Conservation (phyloP, 495 filamentous ascomycete species). For the Aspergillus ellipticus region DNA sequence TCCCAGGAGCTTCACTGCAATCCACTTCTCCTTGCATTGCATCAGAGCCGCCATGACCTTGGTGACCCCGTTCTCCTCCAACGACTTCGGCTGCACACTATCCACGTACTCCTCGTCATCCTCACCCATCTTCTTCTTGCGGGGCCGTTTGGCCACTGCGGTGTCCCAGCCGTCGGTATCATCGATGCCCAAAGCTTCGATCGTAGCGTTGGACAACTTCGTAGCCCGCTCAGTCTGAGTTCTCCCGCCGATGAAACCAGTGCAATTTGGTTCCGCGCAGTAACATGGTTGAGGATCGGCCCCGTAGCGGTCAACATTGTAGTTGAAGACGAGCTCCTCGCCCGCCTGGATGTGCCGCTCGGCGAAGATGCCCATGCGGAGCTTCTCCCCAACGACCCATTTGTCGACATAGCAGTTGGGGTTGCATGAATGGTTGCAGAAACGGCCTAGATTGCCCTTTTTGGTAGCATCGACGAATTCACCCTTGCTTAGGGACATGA, state of each 20-base stretch:
- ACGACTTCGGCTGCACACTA: constrained; percentile 74
- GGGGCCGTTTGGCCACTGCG: constrained; percentile 78
- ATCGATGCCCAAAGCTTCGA: constrained; percentile 95
- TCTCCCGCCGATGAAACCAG: constrained; percentile 93
- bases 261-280: constrained; percentile 91
- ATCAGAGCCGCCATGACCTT: constrained; percentile 99
- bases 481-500: constrained; percentile 96
- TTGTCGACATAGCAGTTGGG: constrained; percentile 99
- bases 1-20: constrained; percentile 87
- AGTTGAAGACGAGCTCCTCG: constrained; percentile 99
- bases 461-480: constrained; percentile 99
- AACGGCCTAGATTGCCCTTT: constrained; percentile 90
- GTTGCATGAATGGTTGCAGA: constrained; percentile 99
- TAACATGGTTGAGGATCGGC: constrained; percentile 96
- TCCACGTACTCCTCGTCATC: constrained; percentile 97
- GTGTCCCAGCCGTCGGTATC: constrained; percentile 91
- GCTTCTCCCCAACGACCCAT: constrained; percentile 97
- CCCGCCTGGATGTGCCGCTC: constrained; percentile 79
- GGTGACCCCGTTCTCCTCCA: constrained; percentile 85
- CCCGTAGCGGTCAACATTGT: constrained; percentile 98
- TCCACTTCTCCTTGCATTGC: constrained; percentile 99
- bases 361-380: constrained; percentile 99
- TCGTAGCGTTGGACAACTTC: constrained; percentile 83
- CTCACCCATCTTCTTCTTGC: constrained; percentile 91
- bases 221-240: constrained; percentile 95